Evolutionary conservation across 306 rosid genomes (phyloP).

Genomic region (Gleditsia sinensis): DNA sequence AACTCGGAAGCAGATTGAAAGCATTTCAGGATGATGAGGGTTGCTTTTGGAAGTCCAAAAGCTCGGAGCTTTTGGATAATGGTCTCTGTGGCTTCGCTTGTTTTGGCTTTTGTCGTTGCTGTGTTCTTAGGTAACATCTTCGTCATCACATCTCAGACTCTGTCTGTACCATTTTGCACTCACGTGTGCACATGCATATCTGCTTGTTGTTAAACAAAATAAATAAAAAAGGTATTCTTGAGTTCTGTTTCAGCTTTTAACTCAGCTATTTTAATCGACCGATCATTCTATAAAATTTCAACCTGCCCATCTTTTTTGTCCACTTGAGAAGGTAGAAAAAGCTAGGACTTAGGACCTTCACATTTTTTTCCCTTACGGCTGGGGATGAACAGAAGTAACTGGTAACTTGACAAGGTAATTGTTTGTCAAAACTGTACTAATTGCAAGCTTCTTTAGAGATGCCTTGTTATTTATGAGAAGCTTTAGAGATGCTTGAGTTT

Average conservation of each 20-base stretch:
- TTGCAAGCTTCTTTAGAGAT: not conserved
- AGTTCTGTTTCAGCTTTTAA: not conserved
- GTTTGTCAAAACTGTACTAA: not conserved
- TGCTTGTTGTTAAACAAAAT: not conserved
- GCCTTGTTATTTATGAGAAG: not conserved
- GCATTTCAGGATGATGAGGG: slow-evolving; percentile 32
- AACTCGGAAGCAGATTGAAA: slow-evolving; percentile 23
- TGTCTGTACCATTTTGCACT: not conserved
- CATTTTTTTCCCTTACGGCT: too few relatives aligned
- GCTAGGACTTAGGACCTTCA: not conserved
- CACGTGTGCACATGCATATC: not conserved
- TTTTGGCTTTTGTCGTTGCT: slow-evolving; percentile 25
- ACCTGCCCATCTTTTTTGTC: not conserved
- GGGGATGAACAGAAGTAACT: not conserved
- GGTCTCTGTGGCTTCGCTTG: slow-evolving; percentile 21
- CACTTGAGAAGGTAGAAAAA: not conserved
- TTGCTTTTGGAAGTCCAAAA: slow-evolving; percentile 9
- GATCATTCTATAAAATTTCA: not conserved
- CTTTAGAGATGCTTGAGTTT: too few relatives aligned
- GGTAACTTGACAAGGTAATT: not conserved
- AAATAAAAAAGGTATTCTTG: not conserved
- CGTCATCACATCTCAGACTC: not conserved
- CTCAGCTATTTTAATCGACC: not conserved
- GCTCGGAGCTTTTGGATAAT: slow-evolving; percentile 23
- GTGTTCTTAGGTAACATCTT: slow-evolving; percentile 39